A percentile compares a stretch with the other conserved stretches of the same genome.
Conservation (phyloP, 257 asterid genomes). For the Fraxinus americana region DNA sequence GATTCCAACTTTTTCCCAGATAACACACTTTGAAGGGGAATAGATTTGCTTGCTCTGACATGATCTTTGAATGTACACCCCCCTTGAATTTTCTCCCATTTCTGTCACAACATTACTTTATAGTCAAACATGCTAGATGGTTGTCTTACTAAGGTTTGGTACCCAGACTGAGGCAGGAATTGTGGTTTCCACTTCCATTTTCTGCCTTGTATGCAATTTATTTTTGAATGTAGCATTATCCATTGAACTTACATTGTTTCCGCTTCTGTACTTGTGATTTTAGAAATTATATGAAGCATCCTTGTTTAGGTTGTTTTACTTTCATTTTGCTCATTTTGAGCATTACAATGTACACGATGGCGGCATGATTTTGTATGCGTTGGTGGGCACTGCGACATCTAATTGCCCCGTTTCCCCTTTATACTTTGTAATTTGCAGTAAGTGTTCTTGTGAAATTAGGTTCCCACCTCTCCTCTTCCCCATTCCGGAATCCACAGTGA, state of each 20-base stretch:
- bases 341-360: neutral
- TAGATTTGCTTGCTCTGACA: neutral
- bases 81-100: neutral
- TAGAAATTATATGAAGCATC: neutral
- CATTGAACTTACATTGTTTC: neutral
- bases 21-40: neutral
- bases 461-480: neutral
- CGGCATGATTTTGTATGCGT: neutral
- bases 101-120: neutral
- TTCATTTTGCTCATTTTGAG: neutral
- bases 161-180: too few species aligned
- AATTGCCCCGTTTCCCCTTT: neutral
- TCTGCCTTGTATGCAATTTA: neutral
- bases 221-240: neutral
- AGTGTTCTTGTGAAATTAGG: neutral
- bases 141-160: neutral
- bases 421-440: neutral
- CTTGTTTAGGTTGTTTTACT: neutral
- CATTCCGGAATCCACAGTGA: neutral
- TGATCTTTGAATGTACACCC: neutral
- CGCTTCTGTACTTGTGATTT: neutral
- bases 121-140: neutral
- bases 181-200: neutral
- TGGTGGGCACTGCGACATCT: neutral
- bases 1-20: neutral